Base-by-base conservation (phyloP, 2,329 filamentous ascomycete species). In the Aspergillus eucalypticola region DNA sequence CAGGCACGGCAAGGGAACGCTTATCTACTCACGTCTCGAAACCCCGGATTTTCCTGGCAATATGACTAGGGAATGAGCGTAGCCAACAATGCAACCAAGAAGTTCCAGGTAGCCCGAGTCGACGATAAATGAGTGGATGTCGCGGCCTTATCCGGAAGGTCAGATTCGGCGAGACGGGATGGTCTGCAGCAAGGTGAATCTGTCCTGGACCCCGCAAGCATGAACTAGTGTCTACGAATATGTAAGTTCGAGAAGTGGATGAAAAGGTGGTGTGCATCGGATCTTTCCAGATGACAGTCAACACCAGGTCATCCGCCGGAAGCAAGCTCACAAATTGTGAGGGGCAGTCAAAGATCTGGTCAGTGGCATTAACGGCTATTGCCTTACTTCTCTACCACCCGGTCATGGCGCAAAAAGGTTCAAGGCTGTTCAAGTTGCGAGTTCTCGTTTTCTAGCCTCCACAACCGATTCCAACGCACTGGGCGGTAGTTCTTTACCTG, bases 1-100 rank as follows among this genome's bases (percentile, higher is more conserved):
- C 57, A 59, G 57, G 57, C 41, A 59, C 57, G 48, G 42, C 46
- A 53, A 29, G 42, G 21, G 50, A 50, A 53, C 32, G 51, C 57
- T 55, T 55, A 50, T 59, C 42, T 32, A 48, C 32, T 13, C 11
- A 35, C 35, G 29, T 48, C 32, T 51, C 51, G 11, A 59, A 19
- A 29, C 32, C 51, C 46, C 44, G 44, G 51, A 42, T 56, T 54
- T n/a, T 19, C 35, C 15, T 29, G 25, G 21, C 10, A 25, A 25
- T 8, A 19, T 27, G 13, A 27, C 25, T 8, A 49, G 10, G 13
- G 10, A 50, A 49, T 49, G 46, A 21, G 15, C 25, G 44, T 49
- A 49, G 46, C 7, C 25, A 27, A 35, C 46, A 32, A 11, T 27
- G 23, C 46, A 44, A 23, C 4, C 5, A 23, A 44, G 11, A 10